phyloP scores from a whole-genome alignment of 345 rosid genomes.

The Linum lewisii region DNA sequence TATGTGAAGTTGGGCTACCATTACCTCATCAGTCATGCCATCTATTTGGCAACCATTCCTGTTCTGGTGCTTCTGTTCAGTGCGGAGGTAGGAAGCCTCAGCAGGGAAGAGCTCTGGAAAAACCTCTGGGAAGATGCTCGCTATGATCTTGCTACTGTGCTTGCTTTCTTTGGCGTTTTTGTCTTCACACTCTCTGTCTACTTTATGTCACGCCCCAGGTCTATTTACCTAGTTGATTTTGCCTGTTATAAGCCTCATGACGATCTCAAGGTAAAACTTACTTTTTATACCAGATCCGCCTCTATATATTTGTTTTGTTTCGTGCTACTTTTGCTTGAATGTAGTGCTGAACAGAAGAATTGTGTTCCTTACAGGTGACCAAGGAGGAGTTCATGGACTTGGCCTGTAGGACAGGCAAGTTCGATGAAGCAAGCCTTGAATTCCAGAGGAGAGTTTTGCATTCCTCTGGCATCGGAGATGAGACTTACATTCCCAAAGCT shows the following conservation, averaged over 20 bases:
- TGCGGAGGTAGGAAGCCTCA: slow-evolving; percentile 80
- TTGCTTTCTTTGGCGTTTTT: slow-evolving; percentile 52
- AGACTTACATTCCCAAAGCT: slow-evolving; percentile 65
- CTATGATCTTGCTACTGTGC: slow-evolving; percentile 66
- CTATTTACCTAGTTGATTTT: slow-evolving; percentile 77
- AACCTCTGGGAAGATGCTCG: slow-evolving; percentile 67
- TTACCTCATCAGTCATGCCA: slow-evolving; percentile 85
- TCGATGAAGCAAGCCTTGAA: slow-evolving; percentile 44
- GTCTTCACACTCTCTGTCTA: slow-evolving; percentile 62
- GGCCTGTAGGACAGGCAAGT: slow-evolving; percentile 52
- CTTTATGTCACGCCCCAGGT: slow-evolving; percentile 77
- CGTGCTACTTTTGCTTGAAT: too few species aligned
- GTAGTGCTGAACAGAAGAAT: not conserved
- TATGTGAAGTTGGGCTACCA: slow-evolving; percentile 92
- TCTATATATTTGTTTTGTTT: not conserved
- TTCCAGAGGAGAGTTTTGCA: slow-evolving; percentile 62
- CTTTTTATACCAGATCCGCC: not conserved
- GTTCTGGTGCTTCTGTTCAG: slow-evolving; percentile 66
- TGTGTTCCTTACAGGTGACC: slow-evolving; percentile 39
- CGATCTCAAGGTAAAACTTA: slow-evolving; percentile 58
- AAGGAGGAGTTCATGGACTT: slow-evolving; percentile 56
- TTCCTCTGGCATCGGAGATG: slow-evolving; percentile 79
- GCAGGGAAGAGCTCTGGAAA: slow-evolving; percentile 76
- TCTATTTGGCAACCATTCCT: slow-evolving; percentile 86
- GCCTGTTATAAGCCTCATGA: slow-evolving; percentile 71